These are phyloP conservation scores for Rubia yunnanensis DNA, from an alignment of 257 asterid genomes.

Conservation along the genomic window DNA sequence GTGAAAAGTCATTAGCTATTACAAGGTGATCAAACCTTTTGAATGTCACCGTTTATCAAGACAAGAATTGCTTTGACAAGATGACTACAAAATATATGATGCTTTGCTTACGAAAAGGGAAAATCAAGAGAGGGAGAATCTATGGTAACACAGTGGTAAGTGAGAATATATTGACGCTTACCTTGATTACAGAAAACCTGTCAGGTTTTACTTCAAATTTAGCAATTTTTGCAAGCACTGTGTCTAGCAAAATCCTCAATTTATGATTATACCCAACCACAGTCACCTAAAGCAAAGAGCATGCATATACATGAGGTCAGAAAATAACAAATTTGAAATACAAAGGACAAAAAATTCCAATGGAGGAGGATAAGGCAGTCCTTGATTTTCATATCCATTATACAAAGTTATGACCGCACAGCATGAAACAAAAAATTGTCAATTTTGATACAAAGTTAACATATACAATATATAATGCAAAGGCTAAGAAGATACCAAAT, in stretches of 20 bases:
- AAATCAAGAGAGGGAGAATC: neutral
- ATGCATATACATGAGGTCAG: slow-evolving; percentile 12
- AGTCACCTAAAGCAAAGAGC: slow-evolving; percentile 49
- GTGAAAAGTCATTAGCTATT: neutral
- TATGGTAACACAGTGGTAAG: neutral
- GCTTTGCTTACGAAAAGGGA: neutral
- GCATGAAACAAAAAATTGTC: neutral
- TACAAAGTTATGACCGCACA: neutral
- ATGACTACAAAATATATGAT: slow-evolving; percentile 9
- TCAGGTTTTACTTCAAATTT: slow-evolving; percentile 87
- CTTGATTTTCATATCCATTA: neutral
- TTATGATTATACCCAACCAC: slow-evolving; percentile 85
- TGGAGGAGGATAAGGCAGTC: slow-evolving; percentile 1
- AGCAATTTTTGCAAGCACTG: slow-evolving; percentile 59
- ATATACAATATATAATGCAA: neutral
- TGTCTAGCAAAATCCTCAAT: slow-evolving; percentile 68
- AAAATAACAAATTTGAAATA: slow-evolving; percentile 1
- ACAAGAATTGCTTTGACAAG: neutral
- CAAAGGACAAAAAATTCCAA: neutral
- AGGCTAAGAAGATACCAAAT: neutral
- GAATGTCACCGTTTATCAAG: neutral
- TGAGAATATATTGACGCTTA: slow-evolving; percentile 18
- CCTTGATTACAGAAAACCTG: slow-evolving; percentile 90
- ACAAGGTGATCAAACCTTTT: neutral
- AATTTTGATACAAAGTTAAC: too few relatives aligned